Evolutionary conservation across 108 stramenopile species (phyloP), one percentile per base, ranked within the genome.

Genomic region (Skeletonema potamos): DNA sequence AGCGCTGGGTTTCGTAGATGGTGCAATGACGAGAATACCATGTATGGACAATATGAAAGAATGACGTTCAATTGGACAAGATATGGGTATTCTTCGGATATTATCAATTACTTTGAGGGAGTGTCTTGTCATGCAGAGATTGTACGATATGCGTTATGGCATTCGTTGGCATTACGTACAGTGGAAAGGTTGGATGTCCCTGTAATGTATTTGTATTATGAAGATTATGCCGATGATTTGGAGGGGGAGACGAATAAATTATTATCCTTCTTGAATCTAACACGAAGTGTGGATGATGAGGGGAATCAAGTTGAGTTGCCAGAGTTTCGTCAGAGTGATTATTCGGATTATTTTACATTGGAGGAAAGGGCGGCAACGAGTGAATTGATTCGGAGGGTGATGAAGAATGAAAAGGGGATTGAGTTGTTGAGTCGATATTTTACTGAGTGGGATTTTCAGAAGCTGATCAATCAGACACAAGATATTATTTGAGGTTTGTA

Each of bases 61-160:
- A 15, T 37, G 3, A 37, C 63, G 7, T 34, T 61, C 9, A 44
- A 76, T 46, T 76, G 70, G 80, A 54, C 44, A 6, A 18, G 27
- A 27, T 71, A 56, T 37, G 64, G 66, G 4, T 67, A 62, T 64
- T 27, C 54, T 13, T 51, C 43, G 59, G 54, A 77, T 9, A 75
- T 87, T 17, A 28, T n/a, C 29, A 27, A 34, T 26, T 41, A 77
- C 39, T 66, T 77, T 41, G 70, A 60, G 33, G 77, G 81, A 12
- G 76, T 82, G 20, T 77, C 90, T 1, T 93, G 92, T 64, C 85
- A 88, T 58, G 69, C 64, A 17, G 90, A 93, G 66, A 84, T 90
- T 51, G 66, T 84, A 34, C 70, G 83, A 22, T 93, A 89, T 59
- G 77, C 73, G 6, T 58, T 74, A 55, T 93, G 89, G 90, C 90